Percentiles rank a stretch among this genome's conserved stretches.
phyloP scores from a whole-genome alignment of 2,329 filamentous ascomycete species.

The Decorospora gaudefroyi region DNA sequence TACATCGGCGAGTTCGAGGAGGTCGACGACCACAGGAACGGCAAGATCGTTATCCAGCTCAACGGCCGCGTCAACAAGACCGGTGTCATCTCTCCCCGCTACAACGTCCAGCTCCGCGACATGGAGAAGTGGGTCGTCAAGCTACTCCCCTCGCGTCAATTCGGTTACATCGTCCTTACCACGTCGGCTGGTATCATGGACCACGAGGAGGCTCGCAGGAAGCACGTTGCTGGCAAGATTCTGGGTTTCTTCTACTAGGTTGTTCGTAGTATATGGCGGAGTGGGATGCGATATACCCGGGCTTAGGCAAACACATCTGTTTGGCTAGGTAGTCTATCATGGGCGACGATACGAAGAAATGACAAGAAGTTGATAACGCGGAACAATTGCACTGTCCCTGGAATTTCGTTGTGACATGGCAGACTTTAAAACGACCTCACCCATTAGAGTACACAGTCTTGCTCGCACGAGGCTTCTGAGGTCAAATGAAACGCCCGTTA shows the following conservation, averaged over 20 bases:
- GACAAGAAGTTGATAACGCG: constrained; percentile 35
- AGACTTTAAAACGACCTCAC: too few relatives aligned
- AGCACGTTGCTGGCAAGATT: constrained; percentile 99
- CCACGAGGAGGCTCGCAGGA: constrained; percentile 98
- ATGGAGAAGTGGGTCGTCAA: constrained; percentile 99
- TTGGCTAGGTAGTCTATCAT: constrained; percentile 35
- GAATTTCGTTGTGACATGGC: not conserved
- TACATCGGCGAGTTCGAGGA: constrained; percentile 99
- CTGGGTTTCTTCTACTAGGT: constrained; percentile 98
- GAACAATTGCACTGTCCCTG: not conserved
- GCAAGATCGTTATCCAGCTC: constrained; percentile 99
- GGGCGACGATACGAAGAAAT: constrained; percentile 38
- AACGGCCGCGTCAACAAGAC: constrained; percentile 99
- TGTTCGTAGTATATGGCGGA: constrained; percentile 23
- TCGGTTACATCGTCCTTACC: constrained; percentile 98
- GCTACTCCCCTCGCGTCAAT: constrained; percentile 98
- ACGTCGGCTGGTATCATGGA: constrained; percentile 99
- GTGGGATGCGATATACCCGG: constrained; percentile 40
- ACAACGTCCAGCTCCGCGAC: constrained; percentile 97
- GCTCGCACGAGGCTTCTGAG: too few relatives aligned
- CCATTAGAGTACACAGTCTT: too few relatives aligned
- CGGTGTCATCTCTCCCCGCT: constrained; percentile 98
- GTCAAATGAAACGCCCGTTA: too few relatives aligned
- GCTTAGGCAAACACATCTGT: constrained; percentile 29
- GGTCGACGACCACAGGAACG: constrained; percentile 98